Conservation (phyloP, 1,139 yeast species). For the Citeromyces hawaiiensis region DNA sequence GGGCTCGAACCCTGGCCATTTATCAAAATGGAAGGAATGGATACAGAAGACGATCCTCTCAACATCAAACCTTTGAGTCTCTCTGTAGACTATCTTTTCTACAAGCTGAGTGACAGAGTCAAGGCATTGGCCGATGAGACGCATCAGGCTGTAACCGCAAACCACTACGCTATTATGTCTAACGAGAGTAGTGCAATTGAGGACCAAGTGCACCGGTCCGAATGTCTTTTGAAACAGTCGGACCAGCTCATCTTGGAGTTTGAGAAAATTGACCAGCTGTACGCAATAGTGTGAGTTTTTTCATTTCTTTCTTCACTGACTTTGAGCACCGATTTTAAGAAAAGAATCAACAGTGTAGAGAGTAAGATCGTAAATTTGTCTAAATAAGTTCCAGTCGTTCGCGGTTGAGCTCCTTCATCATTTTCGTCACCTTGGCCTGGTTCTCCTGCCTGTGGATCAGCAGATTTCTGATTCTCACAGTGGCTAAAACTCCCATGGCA, state of each 20-base stretch:
- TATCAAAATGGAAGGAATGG: neutral
- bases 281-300: conserved; percentile 21
- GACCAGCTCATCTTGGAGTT: conserved; percentile 48
- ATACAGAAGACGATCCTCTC: conserved; percentile 42
- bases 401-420: conserved; percentile 4
- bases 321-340: conserved; percentile 1
- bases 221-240: conserved; percentile 31
- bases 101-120: conserved; percentile 42
- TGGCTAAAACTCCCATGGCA: conserved; percentile 43
- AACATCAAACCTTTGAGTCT: conserved; percentile 45
- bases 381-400: conserved; percentile 3
- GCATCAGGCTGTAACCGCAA: conserved; percentile 19
- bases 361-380: neutral
- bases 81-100: conserved; percentile 49
- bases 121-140: conserved; percentile 16
- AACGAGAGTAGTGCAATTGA: conserved; percentile 1
- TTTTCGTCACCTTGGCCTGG: neutral
- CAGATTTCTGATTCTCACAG: conserved; percentile 30
- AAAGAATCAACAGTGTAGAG: conserved; percentile 2
- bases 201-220: conserved; percentile 23
- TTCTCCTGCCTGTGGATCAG: conserved; percentile 6
- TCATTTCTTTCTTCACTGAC: neutral
- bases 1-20: neutral
- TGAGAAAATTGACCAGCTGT: conserved; percentile 54
- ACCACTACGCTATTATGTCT: conserved; percentile 6